Evolutionary conservation across 768 basidiomycete species (phyloP), one percentile per base, ranked within the genome.

Genomic region (Tricholomella constricta): DNA sequence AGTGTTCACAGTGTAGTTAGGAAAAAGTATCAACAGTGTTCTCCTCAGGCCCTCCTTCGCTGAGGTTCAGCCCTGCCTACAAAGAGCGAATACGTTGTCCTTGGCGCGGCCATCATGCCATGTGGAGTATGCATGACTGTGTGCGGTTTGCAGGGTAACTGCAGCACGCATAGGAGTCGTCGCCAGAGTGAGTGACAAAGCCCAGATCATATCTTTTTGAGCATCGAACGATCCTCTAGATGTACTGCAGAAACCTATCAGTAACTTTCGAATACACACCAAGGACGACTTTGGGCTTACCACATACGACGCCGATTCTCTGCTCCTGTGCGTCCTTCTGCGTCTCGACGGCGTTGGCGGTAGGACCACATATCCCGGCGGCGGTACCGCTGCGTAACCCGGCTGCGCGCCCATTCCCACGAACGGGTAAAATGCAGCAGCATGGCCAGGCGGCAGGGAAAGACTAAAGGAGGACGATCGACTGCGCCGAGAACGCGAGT

Each of bases 281-380:
- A 4, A 25, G 2, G 35, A 14, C 37, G 29, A 25, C 17, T 17
- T 11, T 9, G 29, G 17, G 11, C 58, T 47, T 14, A 56, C 58
- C 48, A 59, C 51, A 34, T 53, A 59, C 17, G 53, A 45, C 9
- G 49, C 38, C 20, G 19, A 29, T 20, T 46, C 43, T 3, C 35
- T 29, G 11, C 43, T 6, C 38, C 47, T 59, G 29, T 59, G 54
- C 27, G 35, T 51, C 15, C 25, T 45, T n/a, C 43, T 40, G 10
- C 48, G 42, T 20, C 50, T 43, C 25, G 52, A 34, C 17, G 48
- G 47, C 17, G 47, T 19, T 5, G 48, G 44, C 6, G 47, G 48
- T 23, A 53, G 1, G 19, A 59, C 50, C 22, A 55, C 51, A 37
- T 46, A 46, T 15, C 47, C 54, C n/a, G 51, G 51, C n/a, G n/a